Evolutionary conservation across 148 eudicot genomes (phyloP), one percentile per base, ranked within the genome.

Genomic region (Rhododendron ferrugineum): DNA sequence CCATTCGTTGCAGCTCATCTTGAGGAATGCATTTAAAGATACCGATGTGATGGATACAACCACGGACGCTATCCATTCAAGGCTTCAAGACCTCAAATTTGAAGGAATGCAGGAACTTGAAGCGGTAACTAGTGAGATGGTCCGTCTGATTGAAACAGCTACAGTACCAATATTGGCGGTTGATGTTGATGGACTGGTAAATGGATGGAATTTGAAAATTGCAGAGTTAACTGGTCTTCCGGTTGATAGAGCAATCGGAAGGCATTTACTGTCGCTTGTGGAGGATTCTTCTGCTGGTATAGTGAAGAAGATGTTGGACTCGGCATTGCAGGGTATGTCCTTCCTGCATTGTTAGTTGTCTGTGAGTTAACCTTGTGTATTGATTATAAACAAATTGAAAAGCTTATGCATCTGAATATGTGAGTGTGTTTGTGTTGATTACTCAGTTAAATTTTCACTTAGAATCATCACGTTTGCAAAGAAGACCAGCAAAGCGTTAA

Each of bases 171-270:
- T 96, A 58, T 90, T 96, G 80, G 99, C 99, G 0, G 95, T 96
- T 87, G 99, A 95, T 89, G 89, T 79, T 52, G 93, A 95, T 88
- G 97, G 98, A 34, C 70, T 86, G 46, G 87, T 96, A 23, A 95
- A 96, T 87, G 99, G 99, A 4, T 96, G 99, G 99, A 96, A 96
- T 88, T 88, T 92, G 10, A 96, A 96, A 86, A 92, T 96, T 70
- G 92, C 96, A 26, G 98, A 95, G 66, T 86, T 96, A 81, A 94
- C 97, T 66, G 93, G 96, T 72, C 91, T 96, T 85, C 86, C 93
- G 0, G 93, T 96, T 32, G 91, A 88, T 37, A 88, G 89, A 85
- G 97, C 97, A 40, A 92, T 94, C 40, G 97, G 99, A 18, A 90
- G 86, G 83, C 89, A 96, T 84, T 91, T 96, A 47, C 90, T 93